Percentiles rank a stretch among this genome's conserved stretches.
These are phyloP conservation scores for Gymnopilus dilepis DNA, from an alignment of 768 basidiomycete species.

Conservation along the genomic window DNA sequence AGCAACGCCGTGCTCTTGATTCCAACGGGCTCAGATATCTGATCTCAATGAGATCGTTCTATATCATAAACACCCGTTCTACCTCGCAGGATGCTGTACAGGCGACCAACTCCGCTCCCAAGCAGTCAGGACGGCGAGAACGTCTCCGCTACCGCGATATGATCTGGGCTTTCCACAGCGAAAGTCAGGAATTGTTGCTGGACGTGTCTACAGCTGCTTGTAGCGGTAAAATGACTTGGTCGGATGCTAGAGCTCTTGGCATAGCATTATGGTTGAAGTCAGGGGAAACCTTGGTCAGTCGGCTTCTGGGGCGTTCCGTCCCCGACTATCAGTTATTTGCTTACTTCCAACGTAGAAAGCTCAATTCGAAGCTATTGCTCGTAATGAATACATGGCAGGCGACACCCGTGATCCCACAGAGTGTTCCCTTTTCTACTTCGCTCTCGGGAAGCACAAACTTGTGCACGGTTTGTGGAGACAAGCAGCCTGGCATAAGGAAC, in stretches of 20 bases:
- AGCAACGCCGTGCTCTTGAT: conserved; percentile 90
- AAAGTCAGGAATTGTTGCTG: conserved; percentile 87
- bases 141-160: conserved; percentile 93
- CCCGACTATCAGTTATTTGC: background rate
- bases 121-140: conserved; percentile 63
- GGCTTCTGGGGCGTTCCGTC: background rate
- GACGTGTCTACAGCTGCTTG: conserved; percentile 73
- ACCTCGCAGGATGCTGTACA: conserved; percentile 47
- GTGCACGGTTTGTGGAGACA: conserved; percentile 97
- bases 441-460: conserved; percentile 88
- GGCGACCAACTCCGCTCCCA: conserved; percentile 46
- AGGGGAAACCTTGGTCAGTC: conserved; percentile 73
- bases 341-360: conserved; percentile 54
- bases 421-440: conserved; percentile 94
- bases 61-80: conserved; percentile 79
- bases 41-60: conserved; percentile 90
- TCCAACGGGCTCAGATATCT: conserved; percentile 92
- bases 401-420: conserved; percentile 87
- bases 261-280: conserved; percentile 89
- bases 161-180: conserved; percentile 96
- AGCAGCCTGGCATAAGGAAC: conserved; percentile 92
- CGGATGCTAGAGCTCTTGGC: conserved; percentile 85
- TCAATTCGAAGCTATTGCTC: conserved; percentile 86
- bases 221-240: conserved; percentile 87
- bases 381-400: conserved; percentile 90